Evolutionary conservation across 495 filamentous ascomycete species (phyloP).

Genomic region (Podospora didyma): DNA sequence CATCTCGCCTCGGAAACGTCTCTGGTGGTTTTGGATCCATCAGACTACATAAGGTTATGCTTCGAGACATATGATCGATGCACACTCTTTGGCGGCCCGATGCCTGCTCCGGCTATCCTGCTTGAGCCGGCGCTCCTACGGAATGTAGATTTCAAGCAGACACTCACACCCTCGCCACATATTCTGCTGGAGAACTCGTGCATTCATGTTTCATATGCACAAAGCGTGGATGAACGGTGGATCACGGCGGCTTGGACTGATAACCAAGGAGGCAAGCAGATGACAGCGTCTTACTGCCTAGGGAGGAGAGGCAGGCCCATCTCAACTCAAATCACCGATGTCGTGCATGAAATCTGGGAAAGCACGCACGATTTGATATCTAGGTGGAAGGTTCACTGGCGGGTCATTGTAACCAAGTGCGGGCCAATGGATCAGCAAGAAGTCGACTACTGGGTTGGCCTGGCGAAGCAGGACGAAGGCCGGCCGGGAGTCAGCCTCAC

Average conservation of each 20-base stretch:
- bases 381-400: constrained; percentile 69
- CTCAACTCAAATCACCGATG: constrained; percentile 54
- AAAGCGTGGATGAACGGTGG: constrained; percentile 81
- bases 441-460: constrained; percentile 53
- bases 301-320: constrained; percentile 57
- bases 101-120: constrained; percentile 66
- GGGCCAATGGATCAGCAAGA: constrained; percentile 73
- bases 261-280: constrained; percentile 71
- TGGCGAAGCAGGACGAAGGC: constrained; percentile 35
- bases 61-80: constrained; percentile 88
- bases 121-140: constrained; percentile 70
- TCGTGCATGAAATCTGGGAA: constrained; percentile 79
- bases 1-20: constrained; percentile 63
- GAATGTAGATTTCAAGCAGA: constrained; percentile 74
- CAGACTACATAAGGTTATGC: constrained; percentile 64
- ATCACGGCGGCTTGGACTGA: constrained; percentile 91
- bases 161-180: constrained; percentile 59
- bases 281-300: constrained; percentile 74
- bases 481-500: constrained; percentile 51
- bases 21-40: constrained; percentile 63
- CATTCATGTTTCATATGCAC: constrained; percentile 83
- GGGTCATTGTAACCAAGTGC: constrained; percentile 70
- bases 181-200: constrained; percentile 78
- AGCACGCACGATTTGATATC: constrained; percentile 75
- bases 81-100: constrained; percentile 47